Conservation (phyloP, 2,329 filamentous ascomycete genomes). For the Fusarium chuoi region DNA sequence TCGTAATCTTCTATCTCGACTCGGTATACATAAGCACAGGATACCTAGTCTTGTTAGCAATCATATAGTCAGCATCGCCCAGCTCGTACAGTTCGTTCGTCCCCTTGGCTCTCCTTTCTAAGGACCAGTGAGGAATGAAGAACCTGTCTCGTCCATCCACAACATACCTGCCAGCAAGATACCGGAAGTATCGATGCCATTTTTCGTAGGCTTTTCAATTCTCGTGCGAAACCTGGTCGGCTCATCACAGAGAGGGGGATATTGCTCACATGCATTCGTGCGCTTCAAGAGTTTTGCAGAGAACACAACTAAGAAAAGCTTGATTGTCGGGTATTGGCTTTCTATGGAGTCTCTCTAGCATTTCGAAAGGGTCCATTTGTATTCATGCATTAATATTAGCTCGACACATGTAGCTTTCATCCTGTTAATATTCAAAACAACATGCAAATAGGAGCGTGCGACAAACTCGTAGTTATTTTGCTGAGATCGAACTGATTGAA, state of each 20-base stretch:
- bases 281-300: constrained; percentile 2
- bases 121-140: not conserved
- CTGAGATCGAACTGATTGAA: not conserved
- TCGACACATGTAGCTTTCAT: not conserved
- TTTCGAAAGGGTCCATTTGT: not conserved
- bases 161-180: not conserved
- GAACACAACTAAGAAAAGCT: not conserved
- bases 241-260: not conserved
- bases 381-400: not conserved
- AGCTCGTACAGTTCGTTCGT: not conserved
- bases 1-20: not conserved
- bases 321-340: not conserved
- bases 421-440: not conserved
- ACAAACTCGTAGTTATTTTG: not conserved
- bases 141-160: not conserved
- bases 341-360: rapidly evolving
- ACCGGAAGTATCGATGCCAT: not conserved
- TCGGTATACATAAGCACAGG: constrained; percentile 2
- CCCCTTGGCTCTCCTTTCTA: constrained; percentile 13
- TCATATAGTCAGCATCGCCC: not conserved
- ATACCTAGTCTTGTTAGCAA: constrained; percentile 3
- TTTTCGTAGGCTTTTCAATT: not conserved
- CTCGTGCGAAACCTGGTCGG: not conserved
- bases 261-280: not conserved
- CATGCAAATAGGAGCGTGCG: not conserved